Evolutionary conservation across 805 yeast species (phyloP).

Genomic region (Debaryomyces maramus): DNA sequence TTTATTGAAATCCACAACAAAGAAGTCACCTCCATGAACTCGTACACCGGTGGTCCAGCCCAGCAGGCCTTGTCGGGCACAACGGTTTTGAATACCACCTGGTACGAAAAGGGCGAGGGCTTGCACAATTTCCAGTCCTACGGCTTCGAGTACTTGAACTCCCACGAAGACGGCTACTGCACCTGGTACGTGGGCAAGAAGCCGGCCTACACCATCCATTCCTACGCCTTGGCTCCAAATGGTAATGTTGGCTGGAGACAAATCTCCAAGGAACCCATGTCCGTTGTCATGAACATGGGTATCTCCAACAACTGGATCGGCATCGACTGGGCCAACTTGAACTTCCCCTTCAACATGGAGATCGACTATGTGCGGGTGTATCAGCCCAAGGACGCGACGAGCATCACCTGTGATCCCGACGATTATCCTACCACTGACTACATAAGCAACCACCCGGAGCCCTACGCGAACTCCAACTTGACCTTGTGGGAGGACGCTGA

Average conservation of each 20-base stretch:
- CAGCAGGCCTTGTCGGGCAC: slow-evolving; percentile 91
- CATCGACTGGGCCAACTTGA: slow-evolving; percentile 81
- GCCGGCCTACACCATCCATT: slow-evolving; percentile 72
- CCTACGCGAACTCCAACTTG: slow-evolving; percentile 65
- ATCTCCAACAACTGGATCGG: slow-evolving; percentile 90
- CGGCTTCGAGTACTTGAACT: slow-evolving; percentile 75
- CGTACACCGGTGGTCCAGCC: slow-evolving; percentile 88
- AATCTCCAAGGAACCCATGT: slow-evolving; percentile 90
- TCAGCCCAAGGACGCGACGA: slow-evolving; percentile 67
- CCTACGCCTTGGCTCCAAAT: slow-evolving; percentile 80
- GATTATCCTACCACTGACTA: slow-evolving; percentile 85
- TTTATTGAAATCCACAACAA: slow-evolving; percentile 71
- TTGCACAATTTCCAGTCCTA: slow-evolving; percentile 62
- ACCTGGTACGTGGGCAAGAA: slow-evolving; percentile 83
- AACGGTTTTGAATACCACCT: slow-evolving; percentile 71
- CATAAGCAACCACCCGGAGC: slow-evolving; percentile 65
- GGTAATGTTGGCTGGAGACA: slow-evolving; percentile 87
- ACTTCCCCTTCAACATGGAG: slow-evolving; percentile 75
- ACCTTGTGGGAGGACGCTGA: slow-evolving; percentile 81
- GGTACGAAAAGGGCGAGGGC: slow-evolving; percentile 72
- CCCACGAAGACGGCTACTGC: slow-evolving; percentile 64
- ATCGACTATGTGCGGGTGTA: slow-evolving; percentile 87
- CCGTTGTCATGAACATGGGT: slow-evolving; percentile 84
- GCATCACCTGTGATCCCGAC: slow-evolving; percentile 80
- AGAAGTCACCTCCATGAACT: slow-evolving; percentile 75